Conservation (phyloP, 2,329 filamentous ascomycete species). For the Juglanconis juglandina region DNA sequence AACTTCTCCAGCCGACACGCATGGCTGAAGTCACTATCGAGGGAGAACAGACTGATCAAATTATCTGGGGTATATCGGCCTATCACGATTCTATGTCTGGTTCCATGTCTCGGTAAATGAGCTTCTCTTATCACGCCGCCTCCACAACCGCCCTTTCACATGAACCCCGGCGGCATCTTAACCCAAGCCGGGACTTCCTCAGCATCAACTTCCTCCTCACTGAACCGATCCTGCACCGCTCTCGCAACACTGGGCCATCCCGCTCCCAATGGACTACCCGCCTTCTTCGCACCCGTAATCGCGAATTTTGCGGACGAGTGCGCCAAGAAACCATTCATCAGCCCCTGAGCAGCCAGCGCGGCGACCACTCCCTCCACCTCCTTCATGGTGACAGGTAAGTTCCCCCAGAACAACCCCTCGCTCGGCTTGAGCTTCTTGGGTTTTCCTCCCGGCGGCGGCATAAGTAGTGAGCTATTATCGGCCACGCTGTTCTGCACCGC, state of each 20-base stretch:
- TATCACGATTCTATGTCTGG: not conserved
- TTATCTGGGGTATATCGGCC: no score
- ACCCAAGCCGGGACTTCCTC: conserved; percentile 75
- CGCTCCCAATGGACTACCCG: conserved; percentile 59
- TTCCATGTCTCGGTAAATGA: not conserved
- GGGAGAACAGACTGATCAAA: no score
- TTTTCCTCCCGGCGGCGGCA: conserved; percentile 46
- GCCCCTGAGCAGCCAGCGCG: conserved; percentile 72
- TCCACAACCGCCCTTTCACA: not conserved
- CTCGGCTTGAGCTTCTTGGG: conserved; percentile 50
- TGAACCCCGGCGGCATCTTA: conserved; percentile 27
- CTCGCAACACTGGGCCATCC: conserved; percentile 76
- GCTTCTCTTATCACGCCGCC: not conserved
- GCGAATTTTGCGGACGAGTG: conserved; percentile 75
- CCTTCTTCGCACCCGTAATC: conserved; percentile 71
- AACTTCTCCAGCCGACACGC: no score
- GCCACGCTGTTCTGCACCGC: conserved; percentile 46
- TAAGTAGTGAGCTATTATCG: conserved; percentile 31
- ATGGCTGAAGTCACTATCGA: no score
- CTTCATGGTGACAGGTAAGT: conserved; percentile 53
- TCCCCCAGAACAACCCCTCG: conserved; percentile 62
- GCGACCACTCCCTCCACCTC: conserved; percentile 77
- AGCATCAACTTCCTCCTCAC: conserved; percentile 58
- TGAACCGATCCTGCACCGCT: conserved; percentile 60
- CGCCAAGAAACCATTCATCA: conserved; percentile 80